These are phyloP conservation scores for Phytopythium litorale DNA, from an alignment of 352 stramenopile species.

Conservation along the genomic window DNA sequence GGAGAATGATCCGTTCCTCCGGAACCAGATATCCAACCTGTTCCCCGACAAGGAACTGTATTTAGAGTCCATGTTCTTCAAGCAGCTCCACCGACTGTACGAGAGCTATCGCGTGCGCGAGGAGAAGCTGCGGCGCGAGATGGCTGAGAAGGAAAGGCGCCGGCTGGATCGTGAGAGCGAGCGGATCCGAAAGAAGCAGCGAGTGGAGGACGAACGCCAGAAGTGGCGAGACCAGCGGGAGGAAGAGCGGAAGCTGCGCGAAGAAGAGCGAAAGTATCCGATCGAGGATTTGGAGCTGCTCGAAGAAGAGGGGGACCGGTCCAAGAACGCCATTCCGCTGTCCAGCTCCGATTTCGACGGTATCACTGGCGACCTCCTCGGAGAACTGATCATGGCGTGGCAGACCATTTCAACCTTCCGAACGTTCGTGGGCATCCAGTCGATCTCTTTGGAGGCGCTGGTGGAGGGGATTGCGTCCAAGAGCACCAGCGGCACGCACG, in stretches of 20 bases:
- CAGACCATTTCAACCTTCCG: conserved; percentile 78
- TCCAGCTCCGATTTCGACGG: conserved; percentile 34
- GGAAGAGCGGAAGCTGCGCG: conserved; percentile 55
- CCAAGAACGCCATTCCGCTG: conserved; percentile 32
- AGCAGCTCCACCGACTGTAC: conserved; percentile 68
- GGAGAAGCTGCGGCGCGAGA: conserved; percentile 51
- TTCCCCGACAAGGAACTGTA: conserved; percentile 74
- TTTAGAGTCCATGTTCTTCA: conserved; percentile 84
- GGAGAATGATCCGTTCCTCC: conserved; percentile 82
- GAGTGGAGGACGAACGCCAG: conserved; percentile 42
- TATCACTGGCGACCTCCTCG: conserved; percentile 52
- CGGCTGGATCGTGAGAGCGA: conserved; percentile 60
- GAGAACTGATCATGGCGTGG: conserved; percentile 77
- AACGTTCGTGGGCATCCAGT: conserved; percentile 55
- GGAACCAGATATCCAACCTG: conserved; percentile 70
- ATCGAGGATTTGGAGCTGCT: conserved; percentile 71
- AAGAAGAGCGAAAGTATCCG: conserved; percentile 62
- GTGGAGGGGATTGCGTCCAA: conserved; percentile 43
- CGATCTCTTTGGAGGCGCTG: conserved; percentile 59
- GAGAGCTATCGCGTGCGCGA: conserved; percentile 60
- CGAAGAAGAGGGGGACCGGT: conserved; percentile 24
- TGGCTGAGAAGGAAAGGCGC: conserved; percentile 58
- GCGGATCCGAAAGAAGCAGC: conserved; percentile 36
- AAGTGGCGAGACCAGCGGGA: conserved; percentile 50
- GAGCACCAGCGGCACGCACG: conserved; percentile 36